A percentile compares a stretch with the other conserved stretches of the same genome.
Evolutionary conservation across 2,329 filamentous ascomycete genomes (phyloP).

Genomic region (Colletotrichum scovillei): DNA sequence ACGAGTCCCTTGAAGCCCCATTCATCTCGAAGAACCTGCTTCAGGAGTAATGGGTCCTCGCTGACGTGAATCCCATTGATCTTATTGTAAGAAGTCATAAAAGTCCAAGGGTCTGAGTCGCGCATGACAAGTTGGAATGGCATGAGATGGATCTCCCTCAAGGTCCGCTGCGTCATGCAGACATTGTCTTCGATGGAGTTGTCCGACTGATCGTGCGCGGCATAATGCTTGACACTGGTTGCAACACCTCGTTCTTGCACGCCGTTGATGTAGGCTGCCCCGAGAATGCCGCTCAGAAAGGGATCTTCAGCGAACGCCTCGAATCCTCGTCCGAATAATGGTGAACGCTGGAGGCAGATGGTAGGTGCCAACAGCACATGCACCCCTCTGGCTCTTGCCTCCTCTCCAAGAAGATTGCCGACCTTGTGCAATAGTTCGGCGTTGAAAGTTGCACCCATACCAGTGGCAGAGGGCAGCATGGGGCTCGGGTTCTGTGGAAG

Average conservation of each 20-base stretch:
- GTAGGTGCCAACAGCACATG: conserved; percentile 78
- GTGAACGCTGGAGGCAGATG: conserved; percentile 60
- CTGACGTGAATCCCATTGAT: conserved; percentile 67
- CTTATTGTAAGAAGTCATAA: conserved; percentile 71
- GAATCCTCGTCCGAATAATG: conserved; percentile 60
- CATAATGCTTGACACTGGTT: conserved; percentile 59
- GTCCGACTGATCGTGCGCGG: conserved; percentile 43
- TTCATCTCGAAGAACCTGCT: conserved; percentile 63
- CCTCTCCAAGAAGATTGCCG: conserved; percentile 69
- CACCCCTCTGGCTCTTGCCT: conserved; percentile 67
- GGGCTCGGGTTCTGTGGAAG: conserved; percentile 36
- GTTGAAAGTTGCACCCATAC: conserved; percentile 72
- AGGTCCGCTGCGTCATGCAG: conserved; percentile 43
- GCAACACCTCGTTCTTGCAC: conserved; percentile 55
- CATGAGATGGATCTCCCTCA: conserved; percentile 64
- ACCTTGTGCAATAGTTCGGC: conserved; percentile 64
- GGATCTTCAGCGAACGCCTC: conserved; percentile 61
- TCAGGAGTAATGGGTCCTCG: conserved; percentile 62
- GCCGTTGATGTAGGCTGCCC: conserved; percentile 55
- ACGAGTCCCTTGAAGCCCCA: conserved; percentile 68
- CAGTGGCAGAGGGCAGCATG: conserved; percentile 38
- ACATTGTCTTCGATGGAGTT: conserved; percentile 40
- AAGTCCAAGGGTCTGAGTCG: conserved; percentile 61
- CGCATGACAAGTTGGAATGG: conserved; percentile 68
- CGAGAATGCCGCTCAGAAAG: conserved; percentile 55